Base-by-base conservation (phyloP, 768 basidiomycete genomes). In the Termitomyces sp. region DNA sequence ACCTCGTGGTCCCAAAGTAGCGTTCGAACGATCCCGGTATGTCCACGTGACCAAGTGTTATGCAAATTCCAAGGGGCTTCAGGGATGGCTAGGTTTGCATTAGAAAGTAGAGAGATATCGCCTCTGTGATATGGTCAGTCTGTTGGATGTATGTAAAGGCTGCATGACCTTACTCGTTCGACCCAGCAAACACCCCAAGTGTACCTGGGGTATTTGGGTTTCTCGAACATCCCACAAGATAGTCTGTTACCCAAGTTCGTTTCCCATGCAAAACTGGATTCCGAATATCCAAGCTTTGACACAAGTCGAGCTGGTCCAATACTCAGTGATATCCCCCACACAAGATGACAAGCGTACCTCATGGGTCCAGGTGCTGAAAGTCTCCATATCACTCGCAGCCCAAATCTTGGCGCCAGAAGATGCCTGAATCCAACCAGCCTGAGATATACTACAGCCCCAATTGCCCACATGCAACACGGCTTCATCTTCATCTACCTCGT, bases 311-410 rank as follows among this genome's bases (percentile, higher is more conserved):
- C 88, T 90, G 54, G 38, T 49, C 24, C 24, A 12, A 7, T 7
- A 7, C 6, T 50, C n/a, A 38, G 11, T 50, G 12, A 28, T 4
- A n/a, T 40, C 22, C 6, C 19, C 10, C 37, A 28, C 26, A 37
- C 45, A 22, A 26, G 5, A n/a, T 40, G 19, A 24, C 48, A 47
- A 53, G 42, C 67, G 30, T 56, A 87, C 90, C 70, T 92, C 88
- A 45, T 69, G 69, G 26, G 85, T 81, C 95, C 93, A 98, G 14
- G 82, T 77, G 54, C 88, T 88, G 60, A 95, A 88, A 0, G 90
- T 93, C 69, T 98, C 93, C 94, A 97, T 97, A 71, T 97, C 95
- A 60, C 91, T 94, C 11, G 83, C 79, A 22, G 87, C 88, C 93
- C 93, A 97, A 8, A 93, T 74, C 45, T 67, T 71, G 30, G 71